These are phyloP conservation scores for Porogramme epimiltina DNA, from an alignment of 1,284 basidiomycete genomes.

Conservation along the genomic window DNA sequence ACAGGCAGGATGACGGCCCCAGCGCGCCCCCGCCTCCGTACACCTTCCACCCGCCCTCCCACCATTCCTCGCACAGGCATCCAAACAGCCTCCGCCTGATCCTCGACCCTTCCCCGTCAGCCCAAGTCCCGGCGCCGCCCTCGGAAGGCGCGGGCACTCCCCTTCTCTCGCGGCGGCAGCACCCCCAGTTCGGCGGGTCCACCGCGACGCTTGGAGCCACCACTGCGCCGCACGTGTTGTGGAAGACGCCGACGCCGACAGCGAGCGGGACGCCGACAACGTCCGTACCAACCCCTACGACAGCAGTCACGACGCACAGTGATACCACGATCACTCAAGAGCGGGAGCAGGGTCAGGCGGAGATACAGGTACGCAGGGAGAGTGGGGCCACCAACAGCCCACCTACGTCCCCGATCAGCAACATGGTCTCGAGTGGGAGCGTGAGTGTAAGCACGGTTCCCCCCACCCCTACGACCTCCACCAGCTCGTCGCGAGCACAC, in stretches of 20 bases:
- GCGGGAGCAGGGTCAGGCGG: too few relatives aligned
- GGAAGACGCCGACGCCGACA: conserved; percentile 22
- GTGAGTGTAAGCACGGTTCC: background rate
- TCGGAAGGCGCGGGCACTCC: conserved; percentile 12
- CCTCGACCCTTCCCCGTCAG: conserved; percentile 1
- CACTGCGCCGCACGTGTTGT: conserved; percentile 27
- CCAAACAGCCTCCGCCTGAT: background rate
- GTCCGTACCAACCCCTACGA: background rate
- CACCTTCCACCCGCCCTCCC: background rate
- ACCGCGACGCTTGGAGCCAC: conserved; percentile 2
- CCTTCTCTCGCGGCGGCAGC: conserved; percentile 12
- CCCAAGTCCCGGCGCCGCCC: conserved; percentile 8
- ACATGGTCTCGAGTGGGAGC: too few relatives aligned
- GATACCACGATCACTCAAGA: background rate
- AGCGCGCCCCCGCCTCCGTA: background rate
- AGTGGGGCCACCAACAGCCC: conserved; percentile 7
- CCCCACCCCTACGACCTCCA: conserved; percentile 9
- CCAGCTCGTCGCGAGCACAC: background rate
- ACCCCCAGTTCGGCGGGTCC: conserved; percentile 10
- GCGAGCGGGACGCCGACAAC: too few relatives aligned
- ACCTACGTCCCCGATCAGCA: conserved; percentile 6
- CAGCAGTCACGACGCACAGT: background rate
- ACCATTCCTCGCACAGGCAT: background rate
- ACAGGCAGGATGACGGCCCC: background rate
- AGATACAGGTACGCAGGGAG: too few relatives aligned